Percentiles rank a stretch among this genome's conserved stretches.
These are phyloP conservation scores for Backusella luteola DNA, from an alignment of 192 early-diverging fungal species.

Conservation along the genomic window DNA sequence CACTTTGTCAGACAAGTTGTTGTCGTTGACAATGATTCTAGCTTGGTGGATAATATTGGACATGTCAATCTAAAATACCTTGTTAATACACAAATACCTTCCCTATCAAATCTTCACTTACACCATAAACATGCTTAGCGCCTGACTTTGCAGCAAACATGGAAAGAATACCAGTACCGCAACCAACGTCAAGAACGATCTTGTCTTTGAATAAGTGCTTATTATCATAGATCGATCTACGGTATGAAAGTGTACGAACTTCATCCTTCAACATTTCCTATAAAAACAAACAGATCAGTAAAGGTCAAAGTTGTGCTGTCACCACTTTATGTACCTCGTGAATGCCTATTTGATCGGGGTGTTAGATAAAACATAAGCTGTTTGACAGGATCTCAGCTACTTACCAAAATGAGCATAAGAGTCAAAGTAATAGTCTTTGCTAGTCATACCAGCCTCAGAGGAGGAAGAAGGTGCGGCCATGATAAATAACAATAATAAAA, in stretches of 20 bases:
- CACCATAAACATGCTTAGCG: slow-evolving; percentile 90
- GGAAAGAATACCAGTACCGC: slow-evolving; percentile 96
- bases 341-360: slow-evolving; percentile 2
- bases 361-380: neutral
- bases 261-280: slow-evolving; percentile 97
- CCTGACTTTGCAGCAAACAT: slow-evolving; percentile 99
- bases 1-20: slow-evolving; percentile 88
- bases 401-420: slow-evolving; percentile 94
- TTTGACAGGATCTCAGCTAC: neutral
- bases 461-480: neutral
- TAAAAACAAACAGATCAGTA: neutral
- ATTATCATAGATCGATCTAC: slow-evolving; percentile 93
- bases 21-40: slow-evolving; percentile 89
- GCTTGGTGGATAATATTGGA: slow-evolving; percentile 97
- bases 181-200: slow-evolving; percentile 98
- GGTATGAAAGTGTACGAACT: slow-evolving; percentile 91
- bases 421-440: slow-evolving; percentile 94
- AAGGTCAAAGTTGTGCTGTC: too few species aligned
- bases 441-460: slow-evolving; percentile 19
- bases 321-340: slow-evolving; percentile 14
- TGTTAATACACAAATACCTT: neutral
- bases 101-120: slow-evolving; percentile 25
- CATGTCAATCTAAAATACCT: slow-evolving; percentile 59
- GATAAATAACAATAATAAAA: neutral
- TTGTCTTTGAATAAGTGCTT: slow-evolving; percentile 96